These are phyloP conservation scores for Kernera saxatilis DNA, from an alignment of 345 rosid species.

Conservation along the genomic window DNA sequence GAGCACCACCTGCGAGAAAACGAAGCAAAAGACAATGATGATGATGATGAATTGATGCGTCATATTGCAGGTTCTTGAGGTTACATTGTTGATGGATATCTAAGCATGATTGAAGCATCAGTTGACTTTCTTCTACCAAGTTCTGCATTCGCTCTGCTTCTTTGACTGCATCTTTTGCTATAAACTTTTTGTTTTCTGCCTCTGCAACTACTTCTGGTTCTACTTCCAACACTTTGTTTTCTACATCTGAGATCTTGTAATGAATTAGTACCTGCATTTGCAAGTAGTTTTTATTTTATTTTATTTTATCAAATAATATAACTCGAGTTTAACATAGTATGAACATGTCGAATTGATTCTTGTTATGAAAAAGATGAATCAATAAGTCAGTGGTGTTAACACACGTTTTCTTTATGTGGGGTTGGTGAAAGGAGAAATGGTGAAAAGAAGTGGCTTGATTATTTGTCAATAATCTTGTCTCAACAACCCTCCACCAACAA, in stretches of 20 bases:
- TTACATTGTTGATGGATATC: slow-evolving; percentile 9
- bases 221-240: slow-evolving; percentile 58
- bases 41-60: neutral
- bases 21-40: neutral
- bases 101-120: neutral
- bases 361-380: neutral
- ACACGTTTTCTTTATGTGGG: no score
- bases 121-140: slow-evolving; percentile 37
- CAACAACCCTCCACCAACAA: no score
- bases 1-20: slow-evolving; percentile 3
- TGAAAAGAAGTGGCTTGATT: no score
- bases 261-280: slow-evolving; percentile 43
- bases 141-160: slow-evolving; percentile 42
- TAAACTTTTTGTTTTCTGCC: slow-evolving; percentile 20
- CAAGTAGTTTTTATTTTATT: neutral
- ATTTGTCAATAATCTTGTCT: no score
- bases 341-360: neutral
- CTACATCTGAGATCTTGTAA: slow-evolving; percentile 55
- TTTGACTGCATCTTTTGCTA: slow-evolving; percentile 33
- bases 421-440: no score
- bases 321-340: neutral
- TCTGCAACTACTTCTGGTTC: slow-evolving; percentile 61
- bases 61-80: neutral
- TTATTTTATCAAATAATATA: no score
- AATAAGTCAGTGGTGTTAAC: no score